Conservation (phyloP, 345 rosid species). For the Kernera saxatilis region DNA sequence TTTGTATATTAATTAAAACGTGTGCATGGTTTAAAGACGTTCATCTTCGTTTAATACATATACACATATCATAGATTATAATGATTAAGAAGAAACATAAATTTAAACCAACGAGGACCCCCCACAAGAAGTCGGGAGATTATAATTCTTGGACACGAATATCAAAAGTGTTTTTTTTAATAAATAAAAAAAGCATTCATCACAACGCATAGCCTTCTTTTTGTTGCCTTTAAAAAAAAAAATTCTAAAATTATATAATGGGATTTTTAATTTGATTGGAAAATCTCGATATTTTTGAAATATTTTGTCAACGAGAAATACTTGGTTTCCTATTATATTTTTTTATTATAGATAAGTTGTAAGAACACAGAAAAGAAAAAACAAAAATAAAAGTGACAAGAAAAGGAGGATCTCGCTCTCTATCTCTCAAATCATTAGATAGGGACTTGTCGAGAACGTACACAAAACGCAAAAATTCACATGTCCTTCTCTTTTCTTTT, state of each 20-base stretch:
- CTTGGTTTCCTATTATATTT: background rate
- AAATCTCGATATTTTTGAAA: no score
- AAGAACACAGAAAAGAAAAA: background rate
- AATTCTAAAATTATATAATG: no score
- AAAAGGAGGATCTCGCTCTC: background rate
- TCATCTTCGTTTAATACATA: background rate
- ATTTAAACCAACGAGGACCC: background rate
- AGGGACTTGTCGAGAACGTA: slow-evolving; percentile 26
- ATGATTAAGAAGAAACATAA: background rate
- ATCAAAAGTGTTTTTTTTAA: background rate
- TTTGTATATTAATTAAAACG: slow-evolving; percentile 18
- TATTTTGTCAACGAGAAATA: no score
- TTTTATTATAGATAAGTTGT: background rate
- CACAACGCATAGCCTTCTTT: slow-evolving; percentile 17
- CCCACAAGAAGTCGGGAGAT: slow-evolving; percentile 25
- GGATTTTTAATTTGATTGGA: no score
- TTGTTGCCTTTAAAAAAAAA: background rate
- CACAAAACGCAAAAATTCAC: slow-evolving; percentile 20
- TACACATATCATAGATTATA: background rate
- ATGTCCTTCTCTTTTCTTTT: slow-evolving; percentile 14
- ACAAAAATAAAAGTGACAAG: background rate
- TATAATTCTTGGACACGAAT: slow-evolving; percentile 18
- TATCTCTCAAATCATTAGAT: slow-evolving; percentile 17
- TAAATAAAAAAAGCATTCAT: slow-evolving; percentile 13
- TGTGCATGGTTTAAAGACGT: slow-evolving; percentile 25